Percentiles rank a stretch among this genome's conserved stretches.
Evolutionary conservation across 1,284 basidiomycete genomes (phyloP).

Genomic region (Puccinia horiana): DNA sequence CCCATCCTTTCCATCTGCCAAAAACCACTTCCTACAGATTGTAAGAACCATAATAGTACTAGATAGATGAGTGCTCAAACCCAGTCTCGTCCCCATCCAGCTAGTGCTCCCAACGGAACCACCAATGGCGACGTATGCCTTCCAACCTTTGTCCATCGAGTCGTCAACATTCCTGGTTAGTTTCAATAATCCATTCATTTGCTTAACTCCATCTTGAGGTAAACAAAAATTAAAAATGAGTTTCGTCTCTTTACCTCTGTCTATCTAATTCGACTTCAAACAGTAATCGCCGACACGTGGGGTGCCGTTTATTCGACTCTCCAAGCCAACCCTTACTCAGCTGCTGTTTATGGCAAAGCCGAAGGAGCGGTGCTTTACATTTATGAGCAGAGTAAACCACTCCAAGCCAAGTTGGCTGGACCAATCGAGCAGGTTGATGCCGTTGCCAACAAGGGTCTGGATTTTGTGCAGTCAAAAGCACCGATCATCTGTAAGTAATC

Average conservation of each 20-base stretch:
- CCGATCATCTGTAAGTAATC: constrained; percentile 39
- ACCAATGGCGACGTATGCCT: constrained; percentile 14
- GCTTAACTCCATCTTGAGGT: neutral
- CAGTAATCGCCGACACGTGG: constrained; percentile 37
- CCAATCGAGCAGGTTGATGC: constrained; percentile 48
- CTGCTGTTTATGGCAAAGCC: constrained; percentile 44
- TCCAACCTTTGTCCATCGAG: constrained; percentile 43
- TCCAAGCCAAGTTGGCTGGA: constrained; percentile 42
- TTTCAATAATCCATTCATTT: too few species aligned
- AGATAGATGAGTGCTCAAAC: constrained; percentile 24
- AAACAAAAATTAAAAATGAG: too few species aligned
- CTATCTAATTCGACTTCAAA: neutral
- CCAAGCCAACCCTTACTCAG: constrained; percentile 39
- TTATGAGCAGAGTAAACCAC: constrained; percentile 44
- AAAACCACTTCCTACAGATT: neutral
- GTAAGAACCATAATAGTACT: neutral
- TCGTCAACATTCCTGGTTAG: constrained; percentile 41
- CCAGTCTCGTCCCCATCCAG: constrained; percentile 1
- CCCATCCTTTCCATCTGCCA: neutral
- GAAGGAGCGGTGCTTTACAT: constrained; percentile 38
- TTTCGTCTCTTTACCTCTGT: neutral
- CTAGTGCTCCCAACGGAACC: constrained; percentile 9
- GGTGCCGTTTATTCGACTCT: constrained; percentile 42
- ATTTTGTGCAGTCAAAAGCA: constrained; percentile 49
- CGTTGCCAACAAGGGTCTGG: constrained; percentile 46